These are phyloP conservation scores for Tympanopsis confertula DNA, from an alignment of 2,329 filamentous ascomycete genomes.

Conservation along the genomic window DNA sequence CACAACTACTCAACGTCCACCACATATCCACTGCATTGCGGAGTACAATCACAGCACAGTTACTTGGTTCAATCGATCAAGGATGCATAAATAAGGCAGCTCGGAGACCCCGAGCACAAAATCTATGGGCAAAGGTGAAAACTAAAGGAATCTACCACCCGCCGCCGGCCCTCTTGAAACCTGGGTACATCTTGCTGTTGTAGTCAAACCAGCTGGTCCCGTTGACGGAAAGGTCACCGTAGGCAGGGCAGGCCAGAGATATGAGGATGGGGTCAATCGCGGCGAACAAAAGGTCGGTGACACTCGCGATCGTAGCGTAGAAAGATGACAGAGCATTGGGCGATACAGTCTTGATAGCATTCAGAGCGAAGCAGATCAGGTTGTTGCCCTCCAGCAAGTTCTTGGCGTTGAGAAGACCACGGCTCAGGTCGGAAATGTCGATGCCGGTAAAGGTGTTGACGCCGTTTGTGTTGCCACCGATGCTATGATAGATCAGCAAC, in stretches of 20 bases:
- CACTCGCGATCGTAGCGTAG: constrained; percentile 14
- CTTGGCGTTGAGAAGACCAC: constrained; percentile 10
- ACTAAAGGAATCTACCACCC: no score
- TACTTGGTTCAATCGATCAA: no score
- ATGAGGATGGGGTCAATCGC: constrained; percentile 2
- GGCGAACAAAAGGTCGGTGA: constrained; percentile 15
- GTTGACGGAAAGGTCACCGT: neutral
- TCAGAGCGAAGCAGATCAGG: constrained; percentile 22
- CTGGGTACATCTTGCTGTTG: neutral
- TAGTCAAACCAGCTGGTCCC: neutral
- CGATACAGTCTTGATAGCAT: constrained; percentile 17
- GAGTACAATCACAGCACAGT: no score
- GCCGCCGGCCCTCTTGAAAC: no score
- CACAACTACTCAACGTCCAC: no score
- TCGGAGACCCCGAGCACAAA: no score
- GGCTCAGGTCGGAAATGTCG: constrained; percentile 12
- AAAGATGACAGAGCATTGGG: constrained; percentile 17
- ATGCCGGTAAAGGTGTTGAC: constrained; percentile 12
- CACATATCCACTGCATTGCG: no score
- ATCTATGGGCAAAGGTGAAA: no score
- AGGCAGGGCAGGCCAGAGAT: neutral
- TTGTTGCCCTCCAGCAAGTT: constrained; percentile 17
- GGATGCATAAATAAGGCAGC: no score
- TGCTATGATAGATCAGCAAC: no score
- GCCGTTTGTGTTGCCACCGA: constrained; percentile 16